A percentile compares a stretch with the other conserved stretches of the same genome.
phyloP scores from a whole-genome alignment of 2,329 filamentous ascomycete species.

The Didymella keratinophila region DNA sequence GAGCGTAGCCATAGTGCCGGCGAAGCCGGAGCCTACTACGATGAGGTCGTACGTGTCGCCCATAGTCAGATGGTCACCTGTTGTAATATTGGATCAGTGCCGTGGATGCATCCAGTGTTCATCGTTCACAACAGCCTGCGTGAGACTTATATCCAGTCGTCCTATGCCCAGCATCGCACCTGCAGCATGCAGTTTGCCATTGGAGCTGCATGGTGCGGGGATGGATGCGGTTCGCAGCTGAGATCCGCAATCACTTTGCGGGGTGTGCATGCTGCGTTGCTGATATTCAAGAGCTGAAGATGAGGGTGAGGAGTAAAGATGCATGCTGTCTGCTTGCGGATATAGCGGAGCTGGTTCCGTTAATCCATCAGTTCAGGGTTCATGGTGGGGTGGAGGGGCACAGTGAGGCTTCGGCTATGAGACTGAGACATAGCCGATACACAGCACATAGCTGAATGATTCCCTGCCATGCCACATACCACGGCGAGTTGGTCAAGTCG shows the following conservation, averaged over 20 bases:
- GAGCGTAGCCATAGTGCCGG: too few relatives aligned
- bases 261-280: neutral
- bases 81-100: too few relatives aligned
- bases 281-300: neutral
- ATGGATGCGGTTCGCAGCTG: neutral
- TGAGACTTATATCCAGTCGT: too few relatives aligned
- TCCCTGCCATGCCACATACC: neutral
- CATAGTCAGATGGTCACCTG: too few relatives aligned
- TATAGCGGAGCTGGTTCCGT: slow-evolving; percentile 3
- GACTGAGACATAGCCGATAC: slow-evolving; percentile 4
- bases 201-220: neutral
- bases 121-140: too few relatives aligned
- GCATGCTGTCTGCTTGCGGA: neutral
- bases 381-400: slow-evolving; percentile 6
- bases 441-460: too few relatives aligned
- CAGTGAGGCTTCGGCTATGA: neutral
- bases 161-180: neutral
- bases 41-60: too few relatives aligned
- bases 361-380: slow-evolving; percentile 3
- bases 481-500: neutral
- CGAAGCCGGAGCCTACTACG: too few relatives aligned
- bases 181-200: neutral
- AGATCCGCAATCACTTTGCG: neutral
- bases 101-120: too few relatives aligned
- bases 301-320: neutral